phyloP scores from a whole-genome alignment of 2,329 filamentous ascomycete genomes.

The Verticillium nubilum region DNA sequence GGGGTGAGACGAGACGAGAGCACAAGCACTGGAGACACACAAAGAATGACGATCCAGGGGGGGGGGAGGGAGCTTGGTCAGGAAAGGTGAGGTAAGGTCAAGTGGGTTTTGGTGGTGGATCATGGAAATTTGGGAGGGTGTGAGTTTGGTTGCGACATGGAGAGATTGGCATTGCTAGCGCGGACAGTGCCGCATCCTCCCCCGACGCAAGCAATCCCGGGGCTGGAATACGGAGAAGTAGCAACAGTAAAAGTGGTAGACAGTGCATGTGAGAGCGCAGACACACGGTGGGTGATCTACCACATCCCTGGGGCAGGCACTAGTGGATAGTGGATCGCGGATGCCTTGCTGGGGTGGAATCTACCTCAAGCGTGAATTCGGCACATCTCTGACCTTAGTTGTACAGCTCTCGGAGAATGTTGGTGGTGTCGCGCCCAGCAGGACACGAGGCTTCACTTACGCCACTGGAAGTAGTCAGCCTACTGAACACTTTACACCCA shows the following conservation, averaged over 20 bases:
- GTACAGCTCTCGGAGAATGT: background rate
- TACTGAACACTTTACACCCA: too few relatives aligned
- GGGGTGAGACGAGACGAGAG: background rate
- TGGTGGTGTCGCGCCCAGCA: too few relatives aligned
- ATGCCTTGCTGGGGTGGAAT: background rate
- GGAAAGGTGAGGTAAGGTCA: background rate
- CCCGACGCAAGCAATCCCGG: background rate
- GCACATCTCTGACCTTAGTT: background rate
- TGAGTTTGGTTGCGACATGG: background rate
- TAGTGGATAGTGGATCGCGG: background rate
- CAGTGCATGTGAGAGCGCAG: background rate
- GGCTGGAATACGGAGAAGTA: background rate
- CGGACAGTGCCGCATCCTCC: background rate
- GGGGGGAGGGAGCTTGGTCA: background rate
- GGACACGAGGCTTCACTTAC: too few relatives aligned
- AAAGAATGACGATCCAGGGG: background rate
- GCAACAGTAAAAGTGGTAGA: background rate
- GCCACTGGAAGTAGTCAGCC: too few relatives aligned
- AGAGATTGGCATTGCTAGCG: background rate
- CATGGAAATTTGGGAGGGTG: background rate
- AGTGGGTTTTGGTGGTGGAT: background rate
- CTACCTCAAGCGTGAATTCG: background rate
- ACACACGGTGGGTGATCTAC: background rate
- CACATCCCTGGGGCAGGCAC: background rate
- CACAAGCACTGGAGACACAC: background rate